Evolutionary conservation across 2,329 filamentous ascomycete genomes (phyloP).

Genomic region (Xylariaceae sp.): DNA sequence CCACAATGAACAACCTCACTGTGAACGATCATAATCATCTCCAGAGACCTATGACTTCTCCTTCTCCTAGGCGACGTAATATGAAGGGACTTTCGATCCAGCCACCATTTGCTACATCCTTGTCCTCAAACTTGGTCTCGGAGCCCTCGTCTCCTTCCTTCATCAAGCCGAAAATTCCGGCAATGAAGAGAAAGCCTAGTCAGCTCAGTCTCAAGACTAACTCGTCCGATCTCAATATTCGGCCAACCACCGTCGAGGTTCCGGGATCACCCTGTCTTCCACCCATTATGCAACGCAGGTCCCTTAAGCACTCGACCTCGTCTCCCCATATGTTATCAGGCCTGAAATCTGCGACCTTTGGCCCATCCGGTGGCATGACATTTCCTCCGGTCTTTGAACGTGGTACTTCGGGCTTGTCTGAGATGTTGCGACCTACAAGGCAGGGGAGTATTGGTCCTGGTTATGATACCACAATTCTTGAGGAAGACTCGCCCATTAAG

Average conservation of each 20-base stretch:
- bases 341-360: constrained; percentile 61
- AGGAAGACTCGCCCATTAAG: constrained; percentile 61
- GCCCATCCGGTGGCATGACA: constrained; percentile 64
- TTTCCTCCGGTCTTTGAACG: constrained; percentile 63
- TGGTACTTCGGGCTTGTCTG: constrained; percentile 63
- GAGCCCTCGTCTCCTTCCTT: constrained; percentile 76
- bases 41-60: constrained; percentile 66
- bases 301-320: constrained; percentile 68
- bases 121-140: constrained; percentile 56
- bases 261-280: constrained; percentile 58
- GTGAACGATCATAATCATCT: constrained; percentile 45
- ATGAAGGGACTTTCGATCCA: constrained; percentile 85
- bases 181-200: constrained; percentile 74
- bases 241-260: constrained; percentile 53
- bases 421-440: constrained; percentile 57
- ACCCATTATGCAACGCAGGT: constrained; percentile 63
- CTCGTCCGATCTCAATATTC: constrained; percentile 57
- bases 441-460: constrained; percentile 33
- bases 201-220: constrained; percentile 77
- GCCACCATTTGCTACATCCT: constrained; percentile 53
- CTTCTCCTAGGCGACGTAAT: constrained; percentile 74
- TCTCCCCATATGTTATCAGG: constrained; percentile 68
- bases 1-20: constrained; percentile 50
- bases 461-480: constrained; percentile 50
- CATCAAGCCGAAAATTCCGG: constrained; percentile 76